Percentiles rank a stretch among this genome's conserved stretches.
phyloP scores from a whole-genome alignment of 305 asterid genomes.

The Stenogyne calaminthoides region DNA sequence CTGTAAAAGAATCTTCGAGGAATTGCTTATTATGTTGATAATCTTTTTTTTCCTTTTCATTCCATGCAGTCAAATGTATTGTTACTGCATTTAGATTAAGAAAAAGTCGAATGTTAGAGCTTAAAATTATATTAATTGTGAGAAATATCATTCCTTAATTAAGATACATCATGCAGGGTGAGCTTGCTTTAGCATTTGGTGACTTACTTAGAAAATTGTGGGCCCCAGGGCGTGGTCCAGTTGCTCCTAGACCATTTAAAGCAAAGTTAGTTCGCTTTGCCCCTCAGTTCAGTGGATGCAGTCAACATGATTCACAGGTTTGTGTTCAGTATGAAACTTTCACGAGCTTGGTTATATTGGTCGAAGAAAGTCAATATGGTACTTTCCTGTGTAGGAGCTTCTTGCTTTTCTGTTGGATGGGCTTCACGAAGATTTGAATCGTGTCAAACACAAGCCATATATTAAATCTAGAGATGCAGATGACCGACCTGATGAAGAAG shows the following conservation, averaged over 20 bases:
- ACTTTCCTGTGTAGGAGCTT: slow-evolving; percentile 70
- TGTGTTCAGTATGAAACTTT: slow-evolving; percentile 18
- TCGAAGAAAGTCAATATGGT: slow-evolving; percentile 26
- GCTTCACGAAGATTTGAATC: slow-evolving; percentile 98
- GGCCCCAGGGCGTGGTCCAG: slow-evolving; percentile 95
- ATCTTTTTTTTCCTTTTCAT: slow-evolving; percentile 17
- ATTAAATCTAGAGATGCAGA: slow-evolving; percentile 94
- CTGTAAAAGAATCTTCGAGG: slow-evolving; percentile 1
- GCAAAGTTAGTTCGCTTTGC: slow-evolving; percentile 95
- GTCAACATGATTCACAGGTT: slow-evolving; percentile 99
- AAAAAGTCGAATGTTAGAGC: slow-evolving; percentile 11
- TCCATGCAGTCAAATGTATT: slow-evolving; percentile 7
- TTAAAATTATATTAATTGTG: slow-evolving; percentile 21
- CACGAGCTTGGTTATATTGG: slow-evolving; percentile 21
- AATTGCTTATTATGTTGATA: slow-evolving; percentile 20
- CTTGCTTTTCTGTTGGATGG: slow-evolving; percentile 99
- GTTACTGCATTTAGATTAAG: slow-evolving; percentile 15
- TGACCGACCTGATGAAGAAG: slow-evolving; percentile 96
- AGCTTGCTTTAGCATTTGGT: slow-evolving; percentile 98
- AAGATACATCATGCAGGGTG: slow-evolving; percentile 66
- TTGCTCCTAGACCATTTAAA: slow-evolving; percentile 93
- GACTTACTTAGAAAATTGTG: slow-evolving; percentile 95
- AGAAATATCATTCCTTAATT: slow-evolving; percentile 20
- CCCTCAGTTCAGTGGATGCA: slow-evolving; percentile 97
- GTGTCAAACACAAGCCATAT: slow-evolving; percentile 95